A percentile compares a stretch with the other conserved stretches of the same genome.
Evolutionary conservation across 768 basidiomycete species (phyloP).

Genomic region (Stropharia rugosoannulata): DNA sequence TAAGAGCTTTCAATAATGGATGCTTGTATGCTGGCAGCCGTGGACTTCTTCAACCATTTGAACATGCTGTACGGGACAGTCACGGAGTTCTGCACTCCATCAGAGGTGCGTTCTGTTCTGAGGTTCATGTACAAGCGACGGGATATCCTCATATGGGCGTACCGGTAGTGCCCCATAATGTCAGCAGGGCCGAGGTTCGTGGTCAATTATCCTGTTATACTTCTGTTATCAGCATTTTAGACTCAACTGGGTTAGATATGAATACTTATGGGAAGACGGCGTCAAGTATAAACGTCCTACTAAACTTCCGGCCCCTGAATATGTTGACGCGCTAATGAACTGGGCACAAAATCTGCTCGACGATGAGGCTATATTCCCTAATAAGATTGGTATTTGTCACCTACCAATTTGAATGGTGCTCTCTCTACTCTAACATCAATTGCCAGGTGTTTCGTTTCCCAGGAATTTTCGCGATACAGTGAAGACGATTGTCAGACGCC

Average conservation of each 20-base stretch:
- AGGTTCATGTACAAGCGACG: too few species aligned
- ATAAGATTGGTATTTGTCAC: conserved; percentile 74
- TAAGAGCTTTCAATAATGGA: background rate
- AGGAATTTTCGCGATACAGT: conserved; percentile 88
- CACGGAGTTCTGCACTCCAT: conserved; percentile 94
- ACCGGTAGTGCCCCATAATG: conserved; percentile 86
- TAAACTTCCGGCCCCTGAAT: conserved; percentile 94
- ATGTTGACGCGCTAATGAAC: conserved; percentile 98
- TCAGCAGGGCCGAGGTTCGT: conserved; percentile 89
- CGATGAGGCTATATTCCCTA: conserved; percentile 90
- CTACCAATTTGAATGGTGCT: background rate
- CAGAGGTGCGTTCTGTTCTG: conserved; percentile 61
- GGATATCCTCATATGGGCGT: too few species aligned
- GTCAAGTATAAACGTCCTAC: conserved; percentile 84
- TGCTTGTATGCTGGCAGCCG: conserved; percentile 52
- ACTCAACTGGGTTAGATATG: conserved; percentile 49
- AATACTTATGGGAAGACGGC: conserved; percentile 95
- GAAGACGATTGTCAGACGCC: conserved; percentile 84
- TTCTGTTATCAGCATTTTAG: background rate
- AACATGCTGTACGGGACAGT: conserved; percentile 99
- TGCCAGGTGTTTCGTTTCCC: conserved; percentile 86
- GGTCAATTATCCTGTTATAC: background rate
- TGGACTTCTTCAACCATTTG: conserved; percentile 99
- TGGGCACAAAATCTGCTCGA: conserved; percentile 95
- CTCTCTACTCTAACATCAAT: background rate